Evolutionary conservation across 345 rosid genomes (phyloP).

Genomic region (Laguncularia racemosa): DNA sequence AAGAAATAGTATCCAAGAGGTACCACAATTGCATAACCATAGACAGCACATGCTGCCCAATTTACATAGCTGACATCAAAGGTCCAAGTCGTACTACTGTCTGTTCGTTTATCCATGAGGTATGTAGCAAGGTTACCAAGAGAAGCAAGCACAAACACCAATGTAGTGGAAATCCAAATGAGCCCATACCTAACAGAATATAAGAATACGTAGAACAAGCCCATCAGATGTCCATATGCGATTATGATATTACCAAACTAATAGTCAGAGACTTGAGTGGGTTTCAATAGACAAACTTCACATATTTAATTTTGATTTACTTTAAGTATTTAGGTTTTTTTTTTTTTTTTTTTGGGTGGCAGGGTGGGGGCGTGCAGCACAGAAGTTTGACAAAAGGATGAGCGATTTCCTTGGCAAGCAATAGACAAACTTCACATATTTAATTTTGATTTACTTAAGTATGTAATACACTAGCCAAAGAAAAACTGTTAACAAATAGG

Average conservation of each 20-base stretch:
- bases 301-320: too few species aligned
- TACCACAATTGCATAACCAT: slow-evolving; percentile 67
- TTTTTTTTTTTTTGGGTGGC: too few species aligned
- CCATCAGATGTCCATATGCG: background rate
- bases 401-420: too few species aligned
- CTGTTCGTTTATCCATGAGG: slow-evolving; percentile 54
- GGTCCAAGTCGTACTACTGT: slow-evolving; percentile 54
- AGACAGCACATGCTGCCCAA: slow-evolving; percentile 54
- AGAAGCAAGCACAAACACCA: slow-evolving; percentile 72
- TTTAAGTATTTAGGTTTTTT: too few species aligned
- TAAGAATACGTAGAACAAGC: slow-evolving; percentile 2
- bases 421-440: too few species aligned
- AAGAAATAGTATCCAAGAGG: slow-evolving; percentile 84
- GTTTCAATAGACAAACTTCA: too few species aligned
- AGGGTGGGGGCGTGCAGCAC: too few species aligned
- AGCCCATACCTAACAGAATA: slow-evolving; percentile 69
- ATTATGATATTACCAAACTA: background rate
- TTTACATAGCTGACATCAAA: slow-evolving; percentile 80
- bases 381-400: too few species aligned
- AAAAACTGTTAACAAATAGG: too few species aligned
- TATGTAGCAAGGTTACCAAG: slow-evolving; percentile 86
- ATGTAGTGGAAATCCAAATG: slow-evolving; percentile 85
- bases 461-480: too few species aligned
- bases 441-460: too few species aligned
- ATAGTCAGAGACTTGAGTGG: background rate